phyloP scores from a whole-genome alignment of 805 yeast species.

The Barnettozyma californica region DNA sequence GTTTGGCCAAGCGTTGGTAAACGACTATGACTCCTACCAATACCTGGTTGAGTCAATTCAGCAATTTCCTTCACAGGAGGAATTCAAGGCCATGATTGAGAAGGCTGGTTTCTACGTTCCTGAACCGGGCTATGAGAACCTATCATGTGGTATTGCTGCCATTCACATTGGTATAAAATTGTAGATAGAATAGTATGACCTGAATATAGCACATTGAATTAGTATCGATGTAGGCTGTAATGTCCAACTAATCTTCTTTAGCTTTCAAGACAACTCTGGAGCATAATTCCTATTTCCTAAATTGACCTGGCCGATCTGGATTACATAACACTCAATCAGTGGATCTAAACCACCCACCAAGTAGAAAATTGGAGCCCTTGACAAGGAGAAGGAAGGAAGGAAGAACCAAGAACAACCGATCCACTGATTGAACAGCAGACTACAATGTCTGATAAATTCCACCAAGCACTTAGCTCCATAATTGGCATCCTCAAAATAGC shows the following conservation, averaged over 20 bases:
- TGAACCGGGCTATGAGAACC: conserved; percentile 86
- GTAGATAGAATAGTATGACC: conserved; percentile 31
- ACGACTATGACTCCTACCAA: conserved; percentile 94
- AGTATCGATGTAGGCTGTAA: not conserved
- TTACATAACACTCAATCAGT: too few relatives aligned
- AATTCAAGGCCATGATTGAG: conserved; percentile 85
- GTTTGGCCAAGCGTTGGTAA: conserved; percentile 93
- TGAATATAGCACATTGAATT: conserved; percentile 20
- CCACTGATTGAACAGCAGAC: not conserved
- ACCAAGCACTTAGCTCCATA: conserved; percentile 17
- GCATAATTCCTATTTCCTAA: too few relatives aligned
- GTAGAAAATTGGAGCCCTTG: too few relatives aligned
- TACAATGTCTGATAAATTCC: conserved; percentile 22
- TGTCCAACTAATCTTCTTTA: too few relatives aligned
- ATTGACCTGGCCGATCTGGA: too few relatives aligned
- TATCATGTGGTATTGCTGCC: conserved; percentile 93
- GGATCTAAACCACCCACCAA: too few relatives aligned
- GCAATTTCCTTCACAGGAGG: conserved; percentile 88
- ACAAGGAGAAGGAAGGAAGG: too few relatives aligned
- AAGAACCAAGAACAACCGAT: not conserved
- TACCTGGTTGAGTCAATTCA: conserved; percentile 92
- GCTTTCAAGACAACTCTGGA: too few relatives aligned
- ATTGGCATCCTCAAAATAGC: conserved; percentile 17
- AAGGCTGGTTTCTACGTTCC: conserved; percentile 93
- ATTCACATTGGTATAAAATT: conserved; percentile 93